Base-by-base conservation (phyloP, 192 early-diverging fungal species). In the Dispira parvispora region DNA sequence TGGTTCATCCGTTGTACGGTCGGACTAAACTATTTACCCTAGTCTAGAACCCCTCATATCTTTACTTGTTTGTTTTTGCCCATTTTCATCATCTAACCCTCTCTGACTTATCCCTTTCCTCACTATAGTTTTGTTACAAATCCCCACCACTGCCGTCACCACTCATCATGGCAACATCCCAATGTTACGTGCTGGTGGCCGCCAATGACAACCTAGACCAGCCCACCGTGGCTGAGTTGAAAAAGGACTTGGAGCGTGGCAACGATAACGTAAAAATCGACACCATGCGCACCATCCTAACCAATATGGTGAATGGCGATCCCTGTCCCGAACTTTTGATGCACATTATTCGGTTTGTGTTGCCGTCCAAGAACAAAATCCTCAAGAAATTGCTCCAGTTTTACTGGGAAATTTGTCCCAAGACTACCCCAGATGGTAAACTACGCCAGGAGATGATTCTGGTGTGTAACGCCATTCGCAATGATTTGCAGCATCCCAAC, bases 321-420 rank as follows among this genome's bases (percentile, higher is more conserved):
- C 86, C 88, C 38, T 79, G 84, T 69, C 82, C 86, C 46, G 78
- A 84, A 69, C 78, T 99, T 46, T 81, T 99, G 52, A 93, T 99
- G 90, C 92, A 94, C 70, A 84, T 99, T 67, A 99, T 99, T 75
- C 91, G 93, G 61, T 96, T 96, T 71, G 89, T 96, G 28, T 83
- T 96, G 81, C 96, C 94, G 27, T 88, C 87, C 21, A 91, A 88
- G 71, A 92, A 91, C 82, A 99, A 99, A 75, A 69, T 80, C 67
- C 83, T 99, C 47, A 99, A 99, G 81, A 99, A 99, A 74, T 79
- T 99, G 45, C 79, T 94, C 53, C 84, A 94, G 61, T 82, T 96
- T 63, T 99, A 96, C 77, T 93, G 92, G 88, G 96, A 99, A 70
- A 89, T 99, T 45, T 94, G 91, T 66, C 90, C 96, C 26, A 94